Evolutionary conservation across 257 asterid genomes (phyloP).

Genomic region (Euphrasia confusa): DNA sequence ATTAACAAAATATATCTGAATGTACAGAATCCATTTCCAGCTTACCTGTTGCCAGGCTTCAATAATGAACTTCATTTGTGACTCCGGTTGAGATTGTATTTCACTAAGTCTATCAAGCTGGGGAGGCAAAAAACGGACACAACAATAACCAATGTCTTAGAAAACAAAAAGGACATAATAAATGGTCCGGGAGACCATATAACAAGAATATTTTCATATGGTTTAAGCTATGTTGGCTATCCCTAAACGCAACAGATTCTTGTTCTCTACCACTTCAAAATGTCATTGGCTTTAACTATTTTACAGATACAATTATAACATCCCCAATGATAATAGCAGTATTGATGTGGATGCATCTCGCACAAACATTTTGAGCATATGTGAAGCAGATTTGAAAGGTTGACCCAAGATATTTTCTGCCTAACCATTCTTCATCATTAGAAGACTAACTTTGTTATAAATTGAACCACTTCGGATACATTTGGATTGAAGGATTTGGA

Average conservation of each 20-base stretch:
- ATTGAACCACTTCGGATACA: neutral
- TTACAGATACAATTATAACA: neutral
- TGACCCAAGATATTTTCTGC: slow-evolving; percentile 10
- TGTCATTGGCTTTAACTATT: neutral
- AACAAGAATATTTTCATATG: slow-evolving; percentile 6
- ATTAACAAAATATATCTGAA: slow-evolving; percentile 14
- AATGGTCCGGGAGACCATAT: neutral
- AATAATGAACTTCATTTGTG: slow-evolving; percentile 76
- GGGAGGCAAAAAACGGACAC: slow-evolving; percentile 19
- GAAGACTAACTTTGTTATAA: slow-evolving; percentile 11
- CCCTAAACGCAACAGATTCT: slow-evolving; percentile 1
- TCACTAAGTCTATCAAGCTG: slow-evolving; percentile 95
- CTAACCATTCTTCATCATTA: neutral
- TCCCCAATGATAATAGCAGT: neutral
- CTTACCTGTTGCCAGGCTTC: slow-evolving; percentile 98
- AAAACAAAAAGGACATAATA: neutral
- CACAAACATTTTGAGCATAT: neutral
- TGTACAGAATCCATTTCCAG: slow-evolving; percentile 5
- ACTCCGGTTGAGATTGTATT: slow-evolving; percentile 78
- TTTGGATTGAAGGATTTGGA: neutral
- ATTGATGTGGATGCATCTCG: slow-evolving; percentile 5
- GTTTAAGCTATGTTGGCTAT: neutral
- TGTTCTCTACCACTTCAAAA: slow-evolving; percentile 2
- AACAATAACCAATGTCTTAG: slow-evolving; percentile 9
- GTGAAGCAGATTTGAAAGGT: slow-evolving; percentile 9